phyloP scores from a whole-genome alignment of 352 stramenopile species.

The Peronosclerospora sorghi region DNA sequence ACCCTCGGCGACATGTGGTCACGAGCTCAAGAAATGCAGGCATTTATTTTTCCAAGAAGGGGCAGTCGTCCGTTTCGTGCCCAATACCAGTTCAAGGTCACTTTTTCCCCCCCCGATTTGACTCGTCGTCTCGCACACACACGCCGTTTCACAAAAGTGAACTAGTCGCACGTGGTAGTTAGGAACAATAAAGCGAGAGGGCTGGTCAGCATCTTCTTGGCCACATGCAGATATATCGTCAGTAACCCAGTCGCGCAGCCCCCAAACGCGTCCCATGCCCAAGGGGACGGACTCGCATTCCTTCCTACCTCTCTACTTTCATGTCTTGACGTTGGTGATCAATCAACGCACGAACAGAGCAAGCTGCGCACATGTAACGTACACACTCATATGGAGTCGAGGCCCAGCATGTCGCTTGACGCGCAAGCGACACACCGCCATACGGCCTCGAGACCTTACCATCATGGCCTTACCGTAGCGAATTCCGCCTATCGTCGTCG shows the following conservation, averaged over 20 bases:
- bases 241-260: conserved; percentile 1
- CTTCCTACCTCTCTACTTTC: no score
- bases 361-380: conserved; percentile 1
- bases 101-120: conserved; percentile 1
- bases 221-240: not conserved
- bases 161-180: not conserved
- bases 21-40: no score
- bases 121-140: conserved; percentile 1
- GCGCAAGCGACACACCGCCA: not conserved
- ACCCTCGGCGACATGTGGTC: not conserved
- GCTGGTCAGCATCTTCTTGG: not conserved
- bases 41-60: no score
- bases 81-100: no score
- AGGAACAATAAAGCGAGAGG: not conserved
- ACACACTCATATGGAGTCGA: not conserved
- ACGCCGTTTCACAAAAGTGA: conserved; percentile 1
- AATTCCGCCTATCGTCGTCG: no score
- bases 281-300: not conserved
- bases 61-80: no score
- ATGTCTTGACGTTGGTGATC: not conserved
- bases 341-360: not conserved
- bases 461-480: no score
- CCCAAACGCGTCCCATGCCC: no score
- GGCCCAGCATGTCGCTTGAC: conserved; percentile 2
- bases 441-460: no score